phyloP scores from a whole-genome alignment of 768 basidiomycete species.

The Mycena olivaceomarginata region DNA sequence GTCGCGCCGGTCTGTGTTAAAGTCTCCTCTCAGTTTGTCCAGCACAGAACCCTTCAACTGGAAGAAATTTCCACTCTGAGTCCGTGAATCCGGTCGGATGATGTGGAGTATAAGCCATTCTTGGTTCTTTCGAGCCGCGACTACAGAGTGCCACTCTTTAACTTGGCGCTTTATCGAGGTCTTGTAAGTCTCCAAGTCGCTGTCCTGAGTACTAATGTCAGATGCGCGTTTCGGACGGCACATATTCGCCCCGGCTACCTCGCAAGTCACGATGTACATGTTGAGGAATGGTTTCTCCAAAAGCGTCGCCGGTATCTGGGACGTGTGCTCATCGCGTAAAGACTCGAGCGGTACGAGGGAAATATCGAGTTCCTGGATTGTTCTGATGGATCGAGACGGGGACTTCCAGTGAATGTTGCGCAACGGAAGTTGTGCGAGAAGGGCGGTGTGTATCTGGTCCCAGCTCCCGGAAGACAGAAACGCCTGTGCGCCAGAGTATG shows the following conservation, averaged over 20 bases:
- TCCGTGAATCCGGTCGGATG: slow-evolving; percentile 81
- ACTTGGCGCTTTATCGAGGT: slow-evolving; percentile 88
- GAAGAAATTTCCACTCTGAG: slow-evolving; percentile 81
- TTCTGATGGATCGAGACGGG: slow-evolving; percentile 81
- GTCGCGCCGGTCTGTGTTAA: slow-evolving; percentile 92
- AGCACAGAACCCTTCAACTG: slow-evolving; percentile 90
- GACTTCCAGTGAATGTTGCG: slow-evolving; percentile 97
- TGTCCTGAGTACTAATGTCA: slow-evolving; percentile 63
- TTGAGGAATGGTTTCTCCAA: slow-evolving; percentile 93
- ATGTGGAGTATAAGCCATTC: slow-evolving; percentile 97
- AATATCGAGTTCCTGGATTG: slow-evolving; percentile 93
- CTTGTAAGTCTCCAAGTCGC: slow-evolving; percentile 85
- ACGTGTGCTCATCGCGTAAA: slow-evolving; percentile 82
- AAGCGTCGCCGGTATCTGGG: slow-evolving; percentile 85
- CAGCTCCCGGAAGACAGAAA: slow-evolving; percentile 85
- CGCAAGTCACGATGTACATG: slow-evolving; percentile 91
- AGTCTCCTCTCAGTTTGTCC: slow-evolving; percentile 94
- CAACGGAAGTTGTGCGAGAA: slow-evolving; percentile 87
- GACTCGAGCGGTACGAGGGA: slow-evolving; percentile 81
- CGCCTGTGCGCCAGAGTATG: slow-evolving; percentile 78
- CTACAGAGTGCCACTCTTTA: slow-evolving; percentile 90
- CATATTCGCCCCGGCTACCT: slow-evolving; percentile 70
- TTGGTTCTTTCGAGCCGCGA: slow-evolving; percentile 85
- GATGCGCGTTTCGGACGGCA: slow-evolving; percentile 29
- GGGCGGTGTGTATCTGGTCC: slow-evolving; percentile 78